A percentile compares a stretch with the other conserved stretches of the same genome.
phyloP scores from a whole-genome alignment of 495 filamentous ascomycete species.

The Hypoxylon fragiforme region DNA sequence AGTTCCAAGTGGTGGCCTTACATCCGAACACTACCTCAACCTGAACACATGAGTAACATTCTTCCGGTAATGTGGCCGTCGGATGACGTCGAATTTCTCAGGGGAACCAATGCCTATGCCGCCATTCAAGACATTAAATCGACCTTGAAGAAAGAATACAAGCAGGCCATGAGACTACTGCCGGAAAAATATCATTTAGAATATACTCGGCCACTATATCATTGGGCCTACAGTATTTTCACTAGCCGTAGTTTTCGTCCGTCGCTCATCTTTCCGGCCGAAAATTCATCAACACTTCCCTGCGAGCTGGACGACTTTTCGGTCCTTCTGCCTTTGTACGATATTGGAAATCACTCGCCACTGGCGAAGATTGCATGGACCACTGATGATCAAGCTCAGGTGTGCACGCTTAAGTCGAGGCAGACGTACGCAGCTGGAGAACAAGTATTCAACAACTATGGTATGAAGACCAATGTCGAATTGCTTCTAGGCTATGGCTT shows the following conservation, averaged over 20 bases:
- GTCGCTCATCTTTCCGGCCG: slow-evolving; percentile 45
- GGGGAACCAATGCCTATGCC: slow-evolving; percentile 53
- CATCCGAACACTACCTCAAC: slow-evolving; percentile 54
- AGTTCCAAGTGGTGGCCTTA: slow-evolving; percentile 57
- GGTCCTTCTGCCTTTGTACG: slow-evolving; percentile 55
- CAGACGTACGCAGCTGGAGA: slow-evolving; percentile 32
- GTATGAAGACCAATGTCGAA: slow-evolving; percentile 56
- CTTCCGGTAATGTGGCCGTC: slow-evolving; percentile 51
- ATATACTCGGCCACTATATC: slow-evolving; percentile 50
- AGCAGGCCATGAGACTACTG: slow-evolving; percentile 45
- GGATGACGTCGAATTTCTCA: slow-evolving; percentile 50
- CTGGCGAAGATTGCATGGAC: slow-evolving; percentile 48
- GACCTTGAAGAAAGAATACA: slow-evolving; percentile 48
- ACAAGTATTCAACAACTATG: slow-evolving; percentile 59
- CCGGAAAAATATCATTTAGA: slow-evolving; percentile 39
- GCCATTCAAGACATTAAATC: slow-evolving; percentile 50
- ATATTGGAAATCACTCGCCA: slow-evolving; percentile 57
- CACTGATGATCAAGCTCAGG: slow-evolving; percentile 23
- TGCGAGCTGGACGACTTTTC: slow-evolving; percentile 53
- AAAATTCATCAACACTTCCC: slow-evolving; percentile 18
- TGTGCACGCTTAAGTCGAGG: slow-evolving; percentile 27
- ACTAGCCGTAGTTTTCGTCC: slow-evolving; percentile 58
- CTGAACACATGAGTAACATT: slow-evolving; percentile 41
- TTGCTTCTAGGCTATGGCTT: slow-evolving; percentile 59
- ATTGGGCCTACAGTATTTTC: slow-evolving; percentile 60